Conservation (phyloP, 2,329 filamentous ascomycete species). For the Cladosporium austrohemisphaericum region DNA sequence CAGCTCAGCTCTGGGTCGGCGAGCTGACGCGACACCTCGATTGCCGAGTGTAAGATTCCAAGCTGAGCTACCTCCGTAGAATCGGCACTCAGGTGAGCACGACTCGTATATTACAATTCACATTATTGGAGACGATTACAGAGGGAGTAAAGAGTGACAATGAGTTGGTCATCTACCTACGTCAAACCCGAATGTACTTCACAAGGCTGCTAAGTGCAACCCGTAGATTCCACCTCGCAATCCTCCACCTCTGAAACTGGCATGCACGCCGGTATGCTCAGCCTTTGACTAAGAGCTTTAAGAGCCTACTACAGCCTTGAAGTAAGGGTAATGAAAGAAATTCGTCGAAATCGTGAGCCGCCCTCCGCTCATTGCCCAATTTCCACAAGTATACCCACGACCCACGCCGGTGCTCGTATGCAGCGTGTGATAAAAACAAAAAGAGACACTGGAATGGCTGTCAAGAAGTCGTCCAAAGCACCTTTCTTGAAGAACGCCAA, state of each 20-base stretch:
- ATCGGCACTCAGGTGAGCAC: too few species aligned
- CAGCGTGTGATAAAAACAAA: background rate
- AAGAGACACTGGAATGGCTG: background rate
- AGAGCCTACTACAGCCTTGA: too few species aligned
- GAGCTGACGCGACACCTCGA: too few species aligned
- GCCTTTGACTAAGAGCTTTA: too few species aligned
- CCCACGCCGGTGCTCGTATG: background rate
- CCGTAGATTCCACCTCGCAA: background rate
- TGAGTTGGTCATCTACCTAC: slow-evolving; percentile 17
- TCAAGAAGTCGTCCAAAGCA: background rate
- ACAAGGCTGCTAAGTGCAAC: too few species aligned
- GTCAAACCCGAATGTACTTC: too few species aligned
- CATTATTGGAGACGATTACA: too few species aligned
- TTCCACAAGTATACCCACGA: background rate
- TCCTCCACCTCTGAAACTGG: background rate
- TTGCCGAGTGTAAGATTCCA: too few species aligned
- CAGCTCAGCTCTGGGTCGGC: too few species aligned
- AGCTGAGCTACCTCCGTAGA: too few species aligned
- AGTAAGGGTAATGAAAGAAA: background rate
- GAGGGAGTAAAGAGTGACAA: slow-evolving; percentile 13
- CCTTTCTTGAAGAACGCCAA: background rate
- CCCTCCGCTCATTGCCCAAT: background rate
- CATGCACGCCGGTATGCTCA: too few species aligned
- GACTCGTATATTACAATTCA: too few species aligned
- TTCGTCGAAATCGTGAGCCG: background rate